Percentiles rank a stretch among this genome's conserved stretches.
Evolutionary conservation across 1,284 basidiomycete genomes (phyloP).

Genomic region (Ceratobasidium sp.): DNA sequence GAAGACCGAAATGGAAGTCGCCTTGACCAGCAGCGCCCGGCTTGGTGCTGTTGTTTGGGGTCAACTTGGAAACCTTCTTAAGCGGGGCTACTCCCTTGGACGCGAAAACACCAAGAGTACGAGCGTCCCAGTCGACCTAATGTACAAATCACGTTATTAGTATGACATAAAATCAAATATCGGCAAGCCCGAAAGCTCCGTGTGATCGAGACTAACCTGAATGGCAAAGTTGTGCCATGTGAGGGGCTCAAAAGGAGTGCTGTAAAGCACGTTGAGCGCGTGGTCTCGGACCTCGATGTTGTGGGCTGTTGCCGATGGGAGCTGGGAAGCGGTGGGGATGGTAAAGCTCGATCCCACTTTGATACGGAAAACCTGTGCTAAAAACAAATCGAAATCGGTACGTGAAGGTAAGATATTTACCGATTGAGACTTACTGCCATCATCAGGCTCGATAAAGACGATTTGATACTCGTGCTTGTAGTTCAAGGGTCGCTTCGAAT

Average conservation of each 20-base stretch:
- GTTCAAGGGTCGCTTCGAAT: conserved; percentile 49
- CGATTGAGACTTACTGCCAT: conserved; percentile 51
- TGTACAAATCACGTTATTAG: not conserved
- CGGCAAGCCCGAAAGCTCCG: not conserved
- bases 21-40: conserved; percentile 43
- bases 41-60: conserved; percentile 39
- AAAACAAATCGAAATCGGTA: not conserved
- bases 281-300: conserved; percentile 56
- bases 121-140: conserved; percentile 55
- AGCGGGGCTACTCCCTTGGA: conserved; percentile 32
- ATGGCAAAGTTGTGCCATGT: conserved; percentile 44
- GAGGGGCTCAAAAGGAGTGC: conserved; percentile 37
- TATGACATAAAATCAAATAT: not conserved
- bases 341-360: conserved; percentile 49
- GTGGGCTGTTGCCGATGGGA: conserved; percentile 38
- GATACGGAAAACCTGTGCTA: conserved; percentile 57
- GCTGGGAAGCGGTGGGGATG: conserved; percentile 52
- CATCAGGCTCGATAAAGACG: conserved; percentile 66
- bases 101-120: conserved; percentile 48
- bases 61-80: conserved; percentile 38
- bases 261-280: conserved; percentile 53
- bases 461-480: conserved; percentile 60
- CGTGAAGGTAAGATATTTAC: not conserved
- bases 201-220: conserved; percentile 32
- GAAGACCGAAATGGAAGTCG: conserved; percentile 41